These are phyloP conservation scores for Tilletia horrida DNA, from an alignment of 1,284 basidiomycete genomes.

Conservation along the genomic window DNA sequence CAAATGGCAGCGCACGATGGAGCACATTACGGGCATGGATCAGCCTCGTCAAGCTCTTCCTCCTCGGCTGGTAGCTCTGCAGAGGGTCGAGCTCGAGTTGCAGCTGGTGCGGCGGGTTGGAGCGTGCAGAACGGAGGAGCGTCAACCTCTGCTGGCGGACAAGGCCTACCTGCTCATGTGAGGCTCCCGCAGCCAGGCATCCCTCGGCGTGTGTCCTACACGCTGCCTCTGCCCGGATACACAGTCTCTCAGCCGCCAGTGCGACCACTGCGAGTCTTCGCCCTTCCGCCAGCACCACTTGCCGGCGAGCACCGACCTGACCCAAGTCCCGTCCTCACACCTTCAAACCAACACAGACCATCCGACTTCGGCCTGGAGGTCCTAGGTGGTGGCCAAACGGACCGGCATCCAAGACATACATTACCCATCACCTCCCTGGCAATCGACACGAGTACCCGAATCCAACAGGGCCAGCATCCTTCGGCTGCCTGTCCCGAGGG, in stretches of 20 bases:
- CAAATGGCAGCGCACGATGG: no score
- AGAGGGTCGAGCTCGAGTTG: no score
- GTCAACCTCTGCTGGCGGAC: no score
- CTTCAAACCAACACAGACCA: neutral
- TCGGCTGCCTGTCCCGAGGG: slow-evolving; percentile 65
- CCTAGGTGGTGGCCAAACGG: no score
- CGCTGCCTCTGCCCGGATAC: slow-evolving; percentile 29
- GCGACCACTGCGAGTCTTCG: slow-evolving; percentile 33
- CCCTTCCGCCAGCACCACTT: slow-evolving; percentile 26
- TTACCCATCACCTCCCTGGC: slow-evolving; percentile 49
- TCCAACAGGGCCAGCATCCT: slow-evolving; percentile 21
- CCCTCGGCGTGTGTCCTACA: slow-evolving; percentile 37
- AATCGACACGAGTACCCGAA: slow-evolving; percentile 40
- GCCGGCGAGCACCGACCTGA: slow-evolving; percentile 28
- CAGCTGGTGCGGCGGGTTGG: no score
- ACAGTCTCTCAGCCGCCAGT: slow-evolving; percentile 20
- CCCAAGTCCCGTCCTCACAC: slow-evolving; percentile 14
- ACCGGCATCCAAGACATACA: slow-evolving; percentile 41
- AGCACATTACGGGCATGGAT: no score
- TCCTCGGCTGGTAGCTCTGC: no score
- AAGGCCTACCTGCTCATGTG: slow-evolving; percentile 1
- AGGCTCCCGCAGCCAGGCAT: neutral
- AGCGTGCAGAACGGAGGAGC: no score
- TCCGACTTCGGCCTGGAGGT: no score
- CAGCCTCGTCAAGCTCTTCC: no score